These are phyloP conservation scores for Tuber brumale DNA, from an alignment of 495 filamentous ascomycete species.

Conservation along the genomic window DNA sequence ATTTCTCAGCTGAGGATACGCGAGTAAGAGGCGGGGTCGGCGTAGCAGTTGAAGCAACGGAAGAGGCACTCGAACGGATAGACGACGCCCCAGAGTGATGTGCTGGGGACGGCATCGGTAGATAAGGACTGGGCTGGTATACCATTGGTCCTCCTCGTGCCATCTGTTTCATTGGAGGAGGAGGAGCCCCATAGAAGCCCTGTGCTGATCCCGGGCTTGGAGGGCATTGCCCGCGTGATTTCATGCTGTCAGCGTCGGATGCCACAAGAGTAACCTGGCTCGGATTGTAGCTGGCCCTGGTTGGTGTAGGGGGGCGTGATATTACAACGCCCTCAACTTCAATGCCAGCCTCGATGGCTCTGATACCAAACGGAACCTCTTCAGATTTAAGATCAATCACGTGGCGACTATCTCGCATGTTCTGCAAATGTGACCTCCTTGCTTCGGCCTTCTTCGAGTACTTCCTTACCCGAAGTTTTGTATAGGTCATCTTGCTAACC, in stretches of 20 bases:
- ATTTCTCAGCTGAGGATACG: conserved; percentile 19
- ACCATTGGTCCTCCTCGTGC: conserved; percentile 30
- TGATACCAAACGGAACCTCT: conserved; percentile 80
- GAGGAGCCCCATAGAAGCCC: conserved; percentile 15
- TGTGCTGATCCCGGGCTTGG: conserved; percentile 31
- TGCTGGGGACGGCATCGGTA: conserved; percentile 26
- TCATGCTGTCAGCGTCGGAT: conserved; percentile 33
- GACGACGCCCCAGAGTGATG: conserved; percentile 26
- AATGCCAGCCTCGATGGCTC: conserved; percentile 78
- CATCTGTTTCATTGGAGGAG: conserved; percentile 25
- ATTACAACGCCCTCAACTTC: conserved; percentile 87
- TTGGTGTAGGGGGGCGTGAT: conserved; percentile 58
- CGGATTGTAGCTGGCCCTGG: conserved; percentile 19
- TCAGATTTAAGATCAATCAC: conserved; percentile 44
- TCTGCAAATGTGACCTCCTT: conserved; percentile 52
- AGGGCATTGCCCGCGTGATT: conserved; percentile 23
- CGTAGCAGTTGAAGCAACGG: conserved; percentile 11
- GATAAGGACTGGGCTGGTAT: conserved; percentile 41
- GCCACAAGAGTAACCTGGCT: conserved; percentile 39
- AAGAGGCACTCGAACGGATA: conserved; percentile 36
- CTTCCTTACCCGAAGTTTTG: conserved; percentile 57
- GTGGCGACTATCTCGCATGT: conserved; percentile 50
- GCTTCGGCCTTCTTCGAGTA: conserved; percentile 60
- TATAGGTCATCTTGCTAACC: conserved; percentile 57
- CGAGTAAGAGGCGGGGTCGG: conserved; percentile 33